Evolutionary conservation across 345 rosid genomes (phyloP).

Genomic region (Corchorus olitorius): DNA sequence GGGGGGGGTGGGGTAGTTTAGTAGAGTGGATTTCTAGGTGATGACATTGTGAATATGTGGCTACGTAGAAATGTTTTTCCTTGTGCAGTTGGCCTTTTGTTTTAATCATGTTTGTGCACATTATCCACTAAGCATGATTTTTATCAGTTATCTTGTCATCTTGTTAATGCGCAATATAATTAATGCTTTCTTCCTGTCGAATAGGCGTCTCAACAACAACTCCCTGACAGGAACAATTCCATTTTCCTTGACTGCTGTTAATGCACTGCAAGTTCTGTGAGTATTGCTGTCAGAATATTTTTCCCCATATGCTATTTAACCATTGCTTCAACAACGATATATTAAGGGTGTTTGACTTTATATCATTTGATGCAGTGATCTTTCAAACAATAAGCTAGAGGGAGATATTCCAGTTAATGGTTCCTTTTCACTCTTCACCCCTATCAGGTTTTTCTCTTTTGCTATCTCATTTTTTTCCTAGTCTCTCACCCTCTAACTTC

Average conservation of each 20-base stretch:
- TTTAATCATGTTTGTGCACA: constrained; percentile 21
- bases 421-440: constrained; percentile 77
- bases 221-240: constrained; percentile 64
- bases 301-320: background rate
- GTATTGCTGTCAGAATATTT: constrained; percentile 29
- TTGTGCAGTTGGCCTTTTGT: background rate
- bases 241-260: constrained; percentile 43
- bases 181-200: constrained; percentile 22
- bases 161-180: background rate
- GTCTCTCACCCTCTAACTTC: background rate
- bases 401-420: constrained; percentile 82
- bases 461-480: background rate
- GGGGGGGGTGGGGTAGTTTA: too few relatives aligned
- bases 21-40: background rate
- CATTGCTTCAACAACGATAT: background rate
- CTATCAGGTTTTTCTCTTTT: constrained; percentile 57
- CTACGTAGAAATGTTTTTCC: background rate
- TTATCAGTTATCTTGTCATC: background rate
- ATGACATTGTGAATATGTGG: background rate
- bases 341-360: constrained; percentile 5
- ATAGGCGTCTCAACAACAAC: constrained; percentile 84
- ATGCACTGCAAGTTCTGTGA: constrained; percentile 72
- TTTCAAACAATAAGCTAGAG: constrained; percentile 62
- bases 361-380: constrained; percentile 60
- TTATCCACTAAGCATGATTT: background rate